These are phyloP conservation scores for Paraleonurus japonicus DNA, from an alignment of 257 asterid species.

Conservation along the genomic window DNA sequence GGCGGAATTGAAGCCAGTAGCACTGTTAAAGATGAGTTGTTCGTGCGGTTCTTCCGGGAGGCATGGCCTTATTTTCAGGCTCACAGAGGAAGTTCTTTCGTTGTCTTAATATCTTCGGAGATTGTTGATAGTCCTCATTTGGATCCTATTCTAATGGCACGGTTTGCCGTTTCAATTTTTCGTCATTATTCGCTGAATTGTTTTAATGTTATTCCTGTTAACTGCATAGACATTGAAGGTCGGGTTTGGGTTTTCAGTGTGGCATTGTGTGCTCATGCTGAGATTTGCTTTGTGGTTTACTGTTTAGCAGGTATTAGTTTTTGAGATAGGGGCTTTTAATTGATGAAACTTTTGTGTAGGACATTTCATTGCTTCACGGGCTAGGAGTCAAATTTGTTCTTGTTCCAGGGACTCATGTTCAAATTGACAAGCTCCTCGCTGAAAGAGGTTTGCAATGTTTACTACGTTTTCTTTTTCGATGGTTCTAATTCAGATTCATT, in stretches of 20 bases:
- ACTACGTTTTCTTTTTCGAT: neutral
- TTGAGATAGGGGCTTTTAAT: slow-evolving; percentile 8
- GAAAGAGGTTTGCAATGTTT: slow-evolving; percentile 51
- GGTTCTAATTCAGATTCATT: neutral
- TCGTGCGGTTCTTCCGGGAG: slow-evolving; percentile 72
- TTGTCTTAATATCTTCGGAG: slow-evolving; percentile 65
- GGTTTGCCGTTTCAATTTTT: slow-evolving; percentile 16
- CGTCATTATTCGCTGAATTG: neutral
- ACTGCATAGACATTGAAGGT: neutral
- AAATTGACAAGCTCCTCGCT: slow-evolving; percentile 67
- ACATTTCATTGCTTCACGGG: slow-evolving; percentile 82
- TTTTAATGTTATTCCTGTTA: neutral
- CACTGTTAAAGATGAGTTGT: slow-evolving; percentile 51
- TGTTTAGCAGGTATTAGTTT: neutral
- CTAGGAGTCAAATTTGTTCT: slow-evolving; percentile 84
- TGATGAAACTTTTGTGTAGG: slow-evolving; percentile 42
- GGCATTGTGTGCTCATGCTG: neutral
- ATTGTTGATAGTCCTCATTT: slow-evolving; percentile 62
- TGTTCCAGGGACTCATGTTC: slow-evolving; percentile 82
- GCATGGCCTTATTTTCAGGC: slow-evolving; percentile 80
- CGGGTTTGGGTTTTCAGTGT: neutral
- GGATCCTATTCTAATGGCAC: slow-evolving; percentile 69
- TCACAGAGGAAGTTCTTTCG: slow-evolving; percentile 83
- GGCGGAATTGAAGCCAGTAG: slow-evolving; percentile 31
- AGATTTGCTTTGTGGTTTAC: neutral